Evolutionary conservation across 306 rosid species (phyloP).

Genomic region (Calophaca sinica): DNA sequence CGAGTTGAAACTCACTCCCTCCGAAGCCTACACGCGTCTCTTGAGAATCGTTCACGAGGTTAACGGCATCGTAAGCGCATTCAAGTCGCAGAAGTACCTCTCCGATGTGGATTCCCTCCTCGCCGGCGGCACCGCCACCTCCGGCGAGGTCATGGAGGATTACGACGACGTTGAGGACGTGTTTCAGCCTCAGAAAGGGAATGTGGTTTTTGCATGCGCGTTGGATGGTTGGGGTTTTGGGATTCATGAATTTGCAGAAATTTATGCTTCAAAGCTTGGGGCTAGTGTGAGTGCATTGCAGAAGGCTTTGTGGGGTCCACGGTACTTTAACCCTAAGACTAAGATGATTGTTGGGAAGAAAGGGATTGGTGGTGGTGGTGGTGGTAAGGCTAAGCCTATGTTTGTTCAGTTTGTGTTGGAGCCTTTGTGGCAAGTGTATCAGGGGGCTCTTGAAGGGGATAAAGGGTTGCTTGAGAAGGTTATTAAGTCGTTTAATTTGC

Average conservation of each 20-base stretch:
- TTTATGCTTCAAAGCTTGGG: conserved; percentile 74
- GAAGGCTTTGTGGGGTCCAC: conserved; percentile 83
- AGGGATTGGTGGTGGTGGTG: conserved; percentile 56
- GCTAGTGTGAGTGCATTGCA: conserved; percentile 64
- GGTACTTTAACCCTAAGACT: conserved; percentile 64
- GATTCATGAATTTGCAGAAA: conserved; percentile 70
- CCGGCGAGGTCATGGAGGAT: conserved; percentile 35
- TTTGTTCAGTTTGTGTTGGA: conserved; percentile 91
- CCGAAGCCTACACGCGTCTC: conserved; percentile 73
- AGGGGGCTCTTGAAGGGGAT: conserved; percentile 62
- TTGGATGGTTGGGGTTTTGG: conserved; percentile 95
- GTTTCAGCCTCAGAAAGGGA: conserved; percentile 87
- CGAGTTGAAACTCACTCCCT: conserved; percentile 74
- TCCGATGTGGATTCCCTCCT: conserved; percentile 81
- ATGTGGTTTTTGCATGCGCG: conserved; percentile 85
- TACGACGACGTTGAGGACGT: conserved; percentile 76
- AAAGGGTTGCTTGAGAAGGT: conserved; percentile 70
- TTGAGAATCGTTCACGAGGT: conserved; percentile 80
- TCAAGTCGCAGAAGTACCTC: conserved; percentile 75
- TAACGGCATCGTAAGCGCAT: conserved; percentile 82
- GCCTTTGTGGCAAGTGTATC: conserved; percentile 83
- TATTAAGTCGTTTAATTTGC: conserved; percentile 70
- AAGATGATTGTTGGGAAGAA: conserved; percentile 89
- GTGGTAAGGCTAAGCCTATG: conserved; percentile 74
- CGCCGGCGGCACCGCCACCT: conserved; percentile 32